Base-by-base conservation (phyloP, 805 yeast genomes). In the Priceomyces castillae region DNA sequence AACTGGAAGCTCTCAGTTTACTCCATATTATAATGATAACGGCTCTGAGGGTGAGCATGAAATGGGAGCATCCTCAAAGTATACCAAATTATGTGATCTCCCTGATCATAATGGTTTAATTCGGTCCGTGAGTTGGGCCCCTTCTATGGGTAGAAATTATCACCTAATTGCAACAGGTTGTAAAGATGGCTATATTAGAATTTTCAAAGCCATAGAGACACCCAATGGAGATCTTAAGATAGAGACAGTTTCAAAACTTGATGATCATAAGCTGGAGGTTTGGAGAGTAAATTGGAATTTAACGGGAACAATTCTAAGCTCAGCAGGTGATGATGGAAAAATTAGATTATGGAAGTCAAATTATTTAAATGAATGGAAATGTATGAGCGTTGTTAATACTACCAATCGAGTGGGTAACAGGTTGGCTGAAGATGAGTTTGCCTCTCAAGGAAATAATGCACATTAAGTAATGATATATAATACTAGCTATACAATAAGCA, bases 261-360 rank as follows among this genome's bases (percentile, higher is more conserved):
- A 75, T 47, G 94, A 86, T 58, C 96, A 88, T 59, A 77, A 80
- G 47, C 84, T 86, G 43, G 96, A 94, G 64, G 97, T 94, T 1
- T 94, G 99, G 99, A 78, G 90, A 31, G 98, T 94, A 1, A 78
- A 86, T 20, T 94, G 99, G 98, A 94, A 94, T 61, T 63, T 84
- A 36, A 88, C 98, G 0, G 98, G 98, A 4, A 88, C 98, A 0
- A 82, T 94, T 4, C 67, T 94, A 48, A 86, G 96, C 52, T 84
- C 94, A 37, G 89, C 97, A 4, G 98, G 99, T 15, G 97, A 90
- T 58, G 98, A 94, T 59, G 97, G 97, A 2, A 82, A 84, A 50
- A 83, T 92, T 4, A 72, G 97, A 53, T 73, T 94, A 51, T 94
- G 98, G 96, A 94, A 92, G 64, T 78, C 96, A 18, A 81, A 87